These are phyloP conservation scores for Pyronema omphalodes DNA, from an alignment of 495 filamentous ascomycete species.

Conservation along the genomic window DNA sequence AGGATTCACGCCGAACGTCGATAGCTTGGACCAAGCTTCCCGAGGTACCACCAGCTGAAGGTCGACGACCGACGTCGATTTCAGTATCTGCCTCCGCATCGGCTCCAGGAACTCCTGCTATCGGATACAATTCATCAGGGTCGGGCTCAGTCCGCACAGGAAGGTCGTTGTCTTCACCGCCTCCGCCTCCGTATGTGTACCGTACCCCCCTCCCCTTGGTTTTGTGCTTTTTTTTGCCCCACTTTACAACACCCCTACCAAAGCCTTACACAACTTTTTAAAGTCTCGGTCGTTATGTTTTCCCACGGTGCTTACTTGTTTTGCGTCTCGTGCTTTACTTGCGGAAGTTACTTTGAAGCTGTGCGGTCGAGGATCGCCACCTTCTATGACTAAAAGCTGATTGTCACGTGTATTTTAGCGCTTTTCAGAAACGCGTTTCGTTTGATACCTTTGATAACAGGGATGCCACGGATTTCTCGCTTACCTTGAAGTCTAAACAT, in stretches of 20 bases:
- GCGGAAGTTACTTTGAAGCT: no score
- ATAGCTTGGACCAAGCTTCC: constrained; percentile 22
- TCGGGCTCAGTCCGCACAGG: constrained; percentile 3
- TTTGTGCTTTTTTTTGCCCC: not conserved
- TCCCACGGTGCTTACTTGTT: not conserved
- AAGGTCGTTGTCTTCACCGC: constrained; percentile 22
- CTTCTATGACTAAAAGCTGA: not conserved
- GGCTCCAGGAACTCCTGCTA: not conserved
- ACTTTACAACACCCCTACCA: not conserved
- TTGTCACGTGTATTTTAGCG: not conserved
- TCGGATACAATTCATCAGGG: not conserved
- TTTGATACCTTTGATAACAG: constrained; percentile 89
- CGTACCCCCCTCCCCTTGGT: not conserved
- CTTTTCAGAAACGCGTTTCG: constrained; percentile 39
- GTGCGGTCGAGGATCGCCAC: no score
- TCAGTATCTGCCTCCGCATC: not conserved
- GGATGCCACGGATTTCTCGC: constrained; percentile 58
- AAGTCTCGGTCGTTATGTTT: not conserved
- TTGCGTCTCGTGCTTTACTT: no score
- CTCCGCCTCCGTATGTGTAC: constrained; percentile 23
- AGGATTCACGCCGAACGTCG: constrained; percentile 15
- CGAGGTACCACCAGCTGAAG: constrained; percentile 15
- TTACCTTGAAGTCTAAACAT: constrained; percentile 77
- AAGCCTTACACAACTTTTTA: not conserved
- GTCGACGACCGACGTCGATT: constrained; percentile 7